Evolutionary conservation across 495 filamentous ascomycete genomes (phyloP), one percentile per base, ranked within the genome.

Genomic region (Tuber magnatum): DNA sequence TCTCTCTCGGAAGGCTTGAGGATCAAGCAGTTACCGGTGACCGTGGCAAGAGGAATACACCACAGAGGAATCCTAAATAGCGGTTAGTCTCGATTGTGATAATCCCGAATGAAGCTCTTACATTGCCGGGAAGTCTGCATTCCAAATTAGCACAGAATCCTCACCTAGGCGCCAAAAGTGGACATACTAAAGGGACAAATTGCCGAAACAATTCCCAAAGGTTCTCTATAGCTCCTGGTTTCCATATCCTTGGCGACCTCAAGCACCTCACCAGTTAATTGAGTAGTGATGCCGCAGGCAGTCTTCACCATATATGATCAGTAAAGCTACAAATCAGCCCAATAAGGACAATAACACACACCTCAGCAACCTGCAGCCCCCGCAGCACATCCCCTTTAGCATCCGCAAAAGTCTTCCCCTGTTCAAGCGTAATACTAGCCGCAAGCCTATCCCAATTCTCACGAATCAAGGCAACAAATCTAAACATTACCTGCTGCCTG

Each of bases 201-300:
- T 70, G 96, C 93, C 40, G 95, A 95, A 70, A 97, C 93, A 69
- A 99, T 91, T 74, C 95, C 95, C 81, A 99, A 84, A 69, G 95
- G 95, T 86, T 99, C 95, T 71, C 89, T 88, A 83, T 98, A 98
- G 77, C 89, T 92, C 77, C 95, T 86, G 14, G 95, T 99, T 87
- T 99, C 95, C 95, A 99, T 99, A 84, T 99, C 95, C 87, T 96
- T 97, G 70, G 94, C 91, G 14, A 99, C 95, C 86, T 99, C 96
- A 46, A 99, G 86, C 42, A 99, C 89, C 84, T 98, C 94, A 44
- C 95, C 95, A 75, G 92, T 92, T 84, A 98, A 87, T 83, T 97
- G 92, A 61, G 94, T 94, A 12, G 95, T 95, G 78, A 97, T 97
- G 44, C 91, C 93, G 81, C 94, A 97, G 42, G 94, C 93, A 32